Evolutionary conservation across 768 basidiomycete species (phyloP).

Genomic region (Russula virescens): DNA sequence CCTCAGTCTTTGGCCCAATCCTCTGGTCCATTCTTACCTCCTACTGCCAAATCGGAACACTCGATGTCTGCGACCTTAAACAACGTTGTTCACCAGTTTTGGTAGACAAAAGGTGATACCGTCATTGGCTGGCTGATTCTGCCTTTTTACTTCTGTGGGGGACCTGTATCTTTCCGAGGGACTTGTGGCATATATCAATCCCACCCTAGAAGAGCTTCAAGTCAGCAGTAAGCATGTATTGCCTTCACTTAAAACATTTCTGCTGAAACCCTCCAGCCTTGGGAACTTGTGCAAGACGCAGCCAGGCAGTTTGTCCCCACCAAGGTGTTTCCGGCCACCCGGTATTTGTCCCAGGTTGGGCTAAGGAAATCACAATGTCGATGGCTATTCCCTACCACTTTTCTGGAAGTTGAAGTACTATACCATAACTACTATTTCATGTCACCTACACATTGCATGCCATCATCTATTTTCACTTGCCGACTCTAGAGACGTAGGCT

Average conservation of each 20-base stretch:
- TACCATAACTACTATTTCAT: too few relatives aligned
- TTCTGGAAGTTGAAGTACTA: too few relatives aligned
- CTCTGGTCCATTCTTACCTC: not conserved
- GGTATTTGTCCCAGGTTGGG: not conserved
- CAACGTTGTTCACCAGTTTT: not conserved
- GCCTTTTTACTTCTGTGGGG: not conserved
- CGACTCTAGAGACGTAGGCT: too few relatives aligned
- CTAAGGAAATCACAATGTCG: too few relatives aligned
- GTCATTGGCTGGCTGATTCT: not conserved
- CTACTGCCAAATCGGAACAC: not conserved
- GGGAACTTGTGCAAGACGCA: not conserved
- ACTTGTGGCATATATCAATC: not conserved
- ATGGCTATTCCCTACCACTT: too few relatives aligned
- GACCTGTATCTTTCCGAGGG: not conserved
- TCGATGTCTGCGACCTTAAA: not conserved
- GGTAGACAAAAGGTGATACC: not conserved
- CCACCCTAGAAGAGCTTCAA: not conserved
- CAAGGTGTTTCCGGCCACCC: not conserved
- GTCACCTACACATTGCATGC: too few relatives aligned
- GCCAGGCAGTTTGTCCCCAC: not conserved
- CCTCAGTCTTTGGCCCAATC: not conserved
- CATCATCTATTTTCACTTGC: too few relatives aligned
- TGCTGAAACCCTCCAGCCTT: not conserved
- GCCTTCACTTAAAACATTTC: not conserved
- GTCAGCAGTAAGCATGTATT: not conserved